Base-by-base conservation (phyloP, 2,329 filamentous ascomycete genomes). In the Aspergillus sp. region DNA sequence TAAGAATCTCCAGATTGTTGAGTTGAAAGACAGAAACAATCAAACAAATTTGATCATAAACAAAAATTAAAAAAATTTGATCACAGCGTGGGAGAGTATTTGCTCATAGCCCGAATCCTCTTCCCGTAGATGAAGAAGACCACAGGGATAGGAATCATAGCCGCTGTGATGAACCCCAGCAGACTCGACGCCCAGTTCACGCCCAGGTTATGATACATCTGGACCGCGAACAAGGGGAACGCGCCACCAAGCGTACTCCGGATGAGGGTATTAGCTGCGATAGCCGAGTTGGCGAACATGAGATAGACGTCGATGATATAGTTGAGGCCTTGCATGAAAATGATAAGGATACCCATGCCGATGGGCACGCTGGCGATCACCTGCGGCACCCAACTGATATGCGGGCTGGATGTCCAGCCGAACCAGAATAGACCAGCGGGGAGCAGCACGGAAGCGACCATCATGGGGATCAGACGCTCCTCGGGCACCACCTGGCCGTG, bases 341-440 rank as follows among this genome's bases (percentile, higher is more conserved):
- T 68, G 26, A 75, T 62, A 46, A 68, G 57, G 45, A 66, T 61
- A 4, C 65, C 64, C 50, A 69, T 67, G 0, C 73, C 73, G 27
- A 73, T 64, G 35, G 64, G 64, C 0, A 72, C 53, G 2, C 68
- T 70, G 4, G 69, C 62, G 3, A 74, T 55, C 1, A 72, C 68
- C 35, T 72, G 70, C 1, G 69, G 64, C 10, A 73, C 66, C 72
- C 72, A 75, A 8, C 60, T 65, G 32, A 72, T 67, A 29, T 62
- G 49, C 3, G 61, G 60, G 42, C 61, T 63, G 0, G 68, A 68
- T 6, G 66, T 66, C 74, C 74, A 76, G 9, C 66, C 72, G 49
- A 74, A 74, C 67, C 70, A 72, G 53, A 74, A 74, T 4, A 75
- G 57, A 34, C 72, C 72, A 36, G 59, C 56, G 0, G 73, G 71